These are phyloP conservation scores for Symbiodinium natans DNA, from an alignment of 73 alveolate genomes.

Conservation along the genomic window DNA sequence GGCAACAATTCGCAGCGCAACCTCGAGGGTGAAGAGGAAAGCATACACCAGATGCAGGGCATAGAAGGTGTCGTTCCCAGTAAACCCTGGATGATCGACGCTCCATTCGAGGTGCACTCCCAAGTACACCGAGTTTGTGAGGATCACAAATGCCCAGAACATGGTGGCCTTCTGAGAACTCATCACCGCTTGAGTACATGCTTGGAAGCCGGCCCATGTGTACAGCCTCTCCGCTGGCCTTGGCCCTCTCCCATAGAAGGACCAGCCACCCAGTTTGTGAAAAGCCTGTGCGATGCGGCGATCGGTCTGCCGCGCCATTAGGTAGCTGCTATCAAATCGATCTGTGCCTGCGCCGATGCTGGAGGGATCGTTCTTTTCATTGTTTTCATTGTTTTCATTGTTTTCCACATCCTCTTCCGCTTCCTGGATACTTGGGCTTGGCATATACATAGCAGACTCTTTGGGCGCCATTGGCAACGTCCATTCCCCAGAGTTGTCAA, in stretches of 20 bases:
- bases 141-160: neutral
- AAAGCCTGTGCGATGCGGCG: neutral
- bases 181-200: neutral
- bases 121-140: neutral
- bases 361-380: too few relatives aligned
- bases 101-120: constrained; percentile 27
- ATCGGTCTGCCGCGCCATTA: neutral
- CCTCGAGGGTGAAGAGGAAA: constrained; percentile 28
- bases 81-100: neutral
- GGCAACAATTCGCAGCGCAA: neutral
- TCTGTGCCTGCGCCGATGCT: too few relatives aligned
- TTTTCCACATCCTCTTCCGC: neutral
- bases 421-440: neutral
- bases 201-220: neutral
- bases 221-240: neutral
- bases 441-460: neutral
- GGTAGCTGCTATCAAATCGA: neutral
- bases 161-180: neutral
- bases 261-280: neutral
- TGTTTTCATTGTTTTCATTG: neutral
- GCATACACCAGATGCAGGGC: constrained; percentile 31
- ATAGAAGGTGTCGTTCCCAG: constrained; percentile 8
- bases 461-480: too few relatives aligned
- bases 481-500: too few relatives aligned
- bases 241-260: neutral